Evolutionary conservation across 441 rosid species (phyloP).

Genomic region (Aleurites moluccanus): DNA sequence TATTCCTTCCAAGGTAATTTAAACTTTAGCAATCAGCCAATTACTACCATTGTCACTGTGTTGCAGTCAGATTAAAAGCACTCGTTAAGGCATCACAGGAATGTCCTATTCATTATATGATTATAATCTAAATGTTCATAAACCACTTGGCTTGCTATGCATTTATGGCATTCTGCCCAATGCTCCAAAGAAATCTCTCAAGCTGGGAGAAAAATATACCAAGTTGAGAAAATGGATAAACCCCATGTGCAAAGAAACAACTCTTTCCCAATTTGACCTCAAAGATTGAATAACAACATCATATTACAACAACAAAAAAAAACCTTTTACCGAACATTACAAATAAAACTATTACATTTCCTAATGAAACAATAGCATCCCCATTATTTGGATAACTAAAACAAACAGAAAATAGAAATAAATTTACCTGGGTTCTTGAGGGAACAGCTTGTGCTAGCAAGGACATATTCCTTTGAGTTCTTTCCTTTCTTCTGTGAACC

Average conservation of each 20-base stretch:
- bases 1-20: too few relatives aligned
- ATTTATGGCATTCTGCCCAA: not conserved
- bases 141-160: not conserved
- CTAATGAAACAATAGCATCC: not conserved
- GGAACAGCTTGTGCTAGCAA: conserved; percentile 54
- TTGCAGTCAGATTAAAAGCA: not conserved
- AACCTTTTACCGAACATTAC: not conserved
- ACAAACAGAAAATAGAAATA: not conserved
- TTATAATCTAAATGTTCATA: not conserved
- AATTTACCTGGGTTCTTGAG: conserved; percentile 58
- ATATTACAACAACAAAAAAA: not conserved
- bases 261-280: not conserved
- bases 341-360: not conserved
- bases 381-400: not conserved
- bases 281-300: conserved; percentile 4
- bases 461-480: conserved; percentile 30
- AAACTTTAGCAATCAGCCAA: too few relatives aligned
- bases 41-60: not conserved
- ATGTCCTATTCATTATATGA: not conserved
- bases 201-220: not conserved
- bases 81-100: not conserved
- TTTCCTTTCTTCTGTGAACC: conserved; percentile 26
- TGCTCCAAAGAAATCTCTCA: not conserved
- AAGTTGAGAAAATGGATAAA: not conserved
- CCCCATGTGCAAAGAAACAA: conserved; percentile 4